Evolutionary conservation across 1,284 basidiomycete species (phyloP), one percentile per base, ranked within the genome.

Genomic region (Apiotrichum sp.): DNA sequence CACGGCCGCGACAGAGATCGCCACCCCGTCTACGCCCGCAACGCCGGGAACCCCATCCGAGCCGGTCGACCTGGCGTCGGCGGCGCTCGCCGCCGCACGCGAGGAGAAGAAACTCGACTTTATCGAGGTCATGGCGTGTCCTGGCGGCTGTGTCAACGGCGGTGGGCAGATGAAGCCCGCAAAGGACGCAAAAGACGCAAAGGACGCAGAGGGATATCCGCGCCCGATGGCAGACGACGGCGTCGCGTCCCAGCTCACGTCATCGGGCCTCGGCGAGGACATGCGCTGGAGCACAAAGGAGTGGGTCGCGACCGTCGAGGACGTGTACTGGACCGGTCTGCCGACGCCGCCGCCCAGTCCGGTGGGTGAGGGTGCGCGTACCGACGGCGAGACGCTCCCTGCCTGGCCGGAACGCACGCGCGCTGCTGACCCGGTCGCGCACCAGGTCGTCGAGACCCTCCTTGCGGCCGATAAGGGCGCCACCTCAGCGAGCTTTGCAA

Each of bases 111-210:
- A 83, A 36, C 89, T 95, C 72, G 95, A 98, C 77, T 98, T 95
- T 73, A 87, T 98, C 48, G 96, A 99, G 70, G 93, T 99, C 59
- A 98, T 99, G 96, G 96, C 96, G 29, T 99, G 96, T 78, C 96
- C 96, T 0, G 85, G 88, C 0, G 96, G 96, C 6, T 98, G 96
- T 71, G 90, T 97, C 48, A 98, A 98, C 69, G 95, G 96, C 3
- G 95, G 96, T 32, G 96, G 96, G 2, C 96, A 98, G 77, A 80
- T 93, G 66, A 86, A 86, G 62, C 84, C 75, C n/a, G 66, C 33
- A 2, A 49, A 22, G 29, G 16, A 47, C 31, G 22, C 22, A 22
- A 22, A 22, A 22, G 22, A 22, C 22, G 22, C 22, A 22, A 44
- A 36, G 9, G 85, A 88, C 65, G 82, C 78, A 55, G 85, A 88